Evolutionary conservation across 208 protist species (phyloP), one percentile per base, ranked within the genome.

Genomic region (Acanthamoeba lenticulata): DNA sequence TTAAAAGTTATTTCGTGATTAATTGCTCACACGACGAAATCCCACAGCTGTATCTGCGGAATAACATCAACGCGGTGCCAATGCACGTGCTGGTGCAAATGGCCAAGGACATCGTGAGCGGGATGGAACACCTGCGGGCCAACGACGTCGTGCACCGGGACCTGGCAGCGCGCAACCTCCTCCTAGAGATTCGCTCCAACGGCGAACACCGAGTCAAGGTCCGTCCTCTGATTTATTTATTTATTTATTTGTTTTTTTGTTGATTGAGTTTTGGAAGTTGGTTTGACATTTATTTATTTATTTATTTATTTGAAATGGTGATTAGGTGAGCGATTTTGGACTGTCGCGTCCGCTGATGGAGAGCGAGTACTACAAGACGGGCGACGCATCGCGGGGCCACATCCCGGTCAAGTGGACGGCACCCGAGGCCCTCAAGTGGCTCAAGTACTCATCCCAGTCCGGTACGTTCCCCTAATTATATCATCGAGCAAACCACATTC

Each of bases 371-470:
- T 86, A 86, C 45, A 45, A 57, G 45, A 86, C 77, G 47, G 32
- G 40, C 45, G 52, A 91, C 27, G 17, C 85, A 7, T 42, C 29
- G 17, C 34, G 85, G 69, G 85, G 85, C 15, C 42, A 69, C 27
- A 67, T 91, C n/a, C 85, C 85, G 9, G 85, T 91, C 32, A 91
- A 45, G 34, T 91, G 85, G 85, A 91, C 85, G 21, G 85, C 85
- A 0, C 85, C 85, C 24, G 85, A 91, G 34, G 85, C 85, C 27
- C 52, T 91, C 85, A 91, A 91, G 44, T 86, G 77, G 77, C 77
- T 86, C 19, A 86, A 86, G 45, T 86, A 86, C 77, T 57, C 77
- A 27, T 55, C 38, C 29, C 77, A 86, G 32, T 86, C 77, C 29
- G 77, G 77, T 72, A 72, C 52, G 15, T 60, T 60, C 21, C 52